These are phyloP conservation scores for Solanum chiquidenum DNA, from an alignment of 257 asterid genomes.

Conservation along the genomic window DNA sequence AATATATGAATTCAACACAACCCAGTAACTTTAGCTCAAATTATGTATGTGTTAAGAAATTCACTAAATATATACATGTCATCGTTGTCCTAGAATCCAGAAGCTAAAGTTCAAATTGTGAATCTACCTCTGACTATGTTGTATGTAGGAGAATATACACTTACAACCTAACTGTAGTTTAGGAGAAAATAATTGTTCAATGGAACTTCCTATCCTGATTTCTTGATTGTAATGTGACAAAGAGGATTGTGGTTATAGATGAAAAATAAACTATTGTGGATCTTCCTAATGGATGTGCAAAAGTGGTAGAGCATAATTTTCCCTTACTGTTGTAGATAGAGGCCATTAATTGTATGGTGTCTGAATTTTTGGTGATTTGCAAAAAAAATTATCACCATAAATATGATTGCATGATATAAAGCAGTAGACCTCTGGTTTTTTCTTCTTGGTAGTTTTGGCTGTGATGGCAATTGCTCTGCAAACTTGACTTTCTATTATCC, in stretches of 20 bases:
- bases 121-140: not conserved
- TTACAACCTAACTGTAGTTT: not conserved
- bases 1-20: not conserved
- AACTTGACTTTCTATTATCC: not conserved
- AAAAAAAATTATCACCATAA: not conserved
- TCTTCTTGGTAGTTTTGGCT: not conserved
- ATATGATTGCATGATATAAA: not conserved
- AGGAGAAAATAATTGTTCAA: not conserved
- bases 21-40: not conserved
- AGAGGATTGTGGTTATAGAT: not conserved
- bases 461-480: not conserved
- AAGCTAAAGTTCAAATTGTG: not conserved
- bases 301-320: not conserved
- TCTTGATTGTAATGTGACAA: not conserved
- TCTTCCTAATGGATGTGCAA: constrained; percentile 5
- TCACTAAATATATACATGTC: not conserved
- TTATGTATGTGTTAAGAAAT: not conserved
- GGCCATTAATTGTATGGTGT: not conserved
- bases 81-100: not conserved
- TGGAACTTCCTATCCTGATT: not conserved
- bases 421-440: not conserved
- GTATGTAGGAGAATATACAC: not conserved
- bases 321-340: not conserved
- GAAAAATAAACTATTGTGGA: not conserved
- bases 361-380: not conserved